Percentiles rank a stretch among this genome's conserved stretches.
Evolutionary conservation across 768 basidiomycete genomes (phyloP).

Genomic region (Rhodotorula diobovata): DNA sequence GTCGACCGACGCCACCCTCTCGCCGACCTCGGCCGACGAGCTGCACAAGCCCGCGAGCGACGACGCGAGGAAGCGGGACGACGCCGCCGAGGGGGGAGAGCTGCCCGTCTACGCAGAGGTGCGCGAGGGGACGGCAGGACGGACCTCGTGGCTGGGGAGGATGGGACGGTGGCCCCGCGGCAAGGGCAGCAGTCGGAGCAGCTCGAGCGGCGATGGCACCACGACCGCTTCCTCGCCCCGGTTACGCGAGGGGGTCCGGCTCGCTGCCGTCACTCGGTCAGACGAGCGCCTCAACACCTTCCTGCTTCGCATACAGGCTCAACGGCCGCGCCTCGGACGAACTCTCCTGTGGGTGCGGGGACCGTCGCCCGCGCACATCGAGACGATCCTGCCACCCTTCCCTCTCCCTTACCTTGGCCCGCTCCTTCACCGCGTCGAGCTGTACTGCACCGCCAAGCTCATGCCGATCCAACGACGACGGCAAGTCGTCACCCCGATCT

Average conservation of each 20-base stretch:
- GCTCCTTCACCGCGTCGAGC: constrained; percentile 14
- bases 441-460: constrained; percentile 1
- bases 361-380: constrained; percentile 30
- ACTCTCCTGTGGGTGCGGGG: constrained; percentile 21
- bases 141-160: not conserved
- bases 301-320: not conserved
- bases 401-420: constrained; percentile 18
- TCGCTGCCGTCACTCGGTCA: constrained; percentile 6
- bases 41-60: not conserved
- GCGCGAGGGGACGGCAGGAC: not conserved
- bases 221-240: too few species aligned
- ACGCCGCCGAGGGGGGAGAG: too few species aligned
- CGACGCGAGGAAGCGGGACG: not conserved
- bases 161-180: not conserved
- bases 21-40: not conserved
- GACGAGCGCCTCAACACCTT: constrained; percentile 5
- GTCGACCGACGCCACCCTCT: not conserved
- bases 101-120: not conserved
- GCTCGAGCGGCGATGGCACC: not conserved
- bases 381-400: constrained; percentile 22
- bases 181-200: not conserved
- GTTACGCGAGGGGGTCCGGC: not conserved
- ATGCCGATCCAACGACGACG: constrained; percentile 1
- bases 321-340: not conserved
- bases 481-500: constrained; percentile 50